A percentile compares a stretch with the other conserved stretches of the same genome.
Conservation (phyloP, 2,329 filamentous ascomycete species). For the Alternaria sp. region DNA sequence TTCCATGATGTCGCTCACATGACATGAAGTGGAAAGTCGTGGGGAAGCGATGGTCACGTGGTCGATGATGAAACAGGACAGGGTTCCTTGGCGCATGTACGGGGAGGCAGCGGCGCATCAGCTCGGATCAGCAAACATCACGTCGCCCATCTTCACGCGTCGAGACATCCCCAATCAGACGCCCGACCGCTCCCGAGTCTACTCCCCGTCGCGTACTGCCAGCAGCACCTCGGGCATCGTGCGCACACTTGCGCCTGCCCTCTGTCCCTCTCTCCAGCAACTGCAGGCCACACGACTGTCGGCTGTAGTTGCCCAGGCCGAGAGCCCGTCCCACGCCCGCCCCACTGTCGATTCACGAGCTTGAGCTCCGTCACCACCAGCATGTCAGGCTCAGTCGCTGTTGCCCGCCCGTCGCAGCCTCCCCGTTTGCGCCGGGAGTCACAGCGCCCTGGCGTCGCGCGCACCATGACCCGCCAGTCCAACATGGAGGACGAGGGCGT, state of each 20-base stretch:
- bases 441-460: slow-evolving; percentile 51
- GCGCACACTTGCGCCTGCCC: slow-evolving; percentile 28
- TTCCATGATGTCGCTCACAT: too few relatives aligned
- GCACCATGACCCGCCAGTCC: slow-evolving; percentile 34
- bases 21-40: too few relatives aligned
- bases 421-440: slow-evolving; percentile 54
- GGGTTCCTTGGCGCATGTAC: slow-evolving; percentile 15
- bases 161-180: slow-evolving; percentile 5
- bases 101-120: slow-evolving; percentile 14
- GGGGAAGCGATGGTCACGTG: slow-evolving; percentile 11
- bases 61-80: slow-evolving; percentile 12
- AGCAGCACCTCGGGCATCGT: slow-evolving; percentile 13
- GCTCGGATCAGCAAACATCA: slow-evolving; percentile 24
- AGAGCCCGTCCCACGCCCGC: slow-evolving; percentile 22
- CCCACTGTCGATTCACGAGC: slow-evolving; percentile 22
- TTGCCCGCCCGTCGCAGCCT: slow-evolving; percentile 50
- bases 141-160: slow-evolving; percentile 19
- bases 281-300: slow-evolving; percentile 14
- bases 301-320: slow-evolving; percentile 24
- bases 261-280: not conserved
- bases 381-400: slow-evolving; percentile 46
- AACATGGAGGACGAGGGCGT: slow-evolving; percentile 40
- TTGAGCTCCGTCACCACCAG: slow-evolving; percentile 16
- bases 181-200: slow-evolving; percentile 1
- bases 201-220: slow-evolving; percentile 6